A percentile compares a stretch with the other conserved stretches of the same genome.
phyloP scores from a whole-genome alignment of 495 filamentous ascomycete species.

The Penicillium egyptiacum region DNA sequence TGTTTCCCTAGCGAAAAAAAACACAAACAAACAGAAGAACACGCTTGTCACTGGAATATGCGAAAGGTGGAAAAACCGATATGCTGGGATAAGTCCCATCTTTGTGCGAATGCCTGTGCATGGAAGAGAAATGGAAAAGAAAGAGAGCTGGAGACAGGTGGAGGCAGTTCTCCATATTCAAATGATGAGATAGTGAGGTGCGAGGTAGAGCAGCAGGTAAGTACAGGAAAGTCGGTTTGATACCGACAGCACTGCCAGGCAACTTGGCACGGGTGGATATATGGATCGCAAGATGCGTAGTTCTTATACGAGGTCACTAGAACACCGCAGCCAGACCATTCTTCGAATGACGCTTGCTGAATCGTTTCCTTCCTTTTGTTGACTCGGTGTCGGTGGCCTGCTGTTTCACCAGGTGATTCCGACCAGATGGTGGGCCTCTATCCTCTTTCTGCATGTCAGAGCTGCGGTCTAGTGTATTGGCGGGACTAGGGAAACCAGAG shows the following conservation, averaged over 20 bases:
- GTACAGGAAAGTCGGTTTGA: conserved; percentile 1
- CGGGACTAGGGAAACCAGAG: conserved; percentile 70
- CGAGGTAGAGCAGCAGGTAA: neutral
- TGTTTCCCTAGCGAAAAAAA: conserved; percentile 17
- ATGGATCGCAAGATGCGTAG: conserved; percentile 1
- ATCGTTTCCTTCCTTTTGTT: conserved; percentile 68
- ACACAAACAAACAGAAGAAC: conserved; percentile 11
- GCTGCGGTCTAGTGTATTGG: conserved; percentile 68
- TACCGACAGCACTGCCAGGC: conserved; percentile 7
- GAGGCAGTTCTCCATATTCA: neutral
- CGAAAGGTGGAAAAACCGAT: conserved; percentile 32
- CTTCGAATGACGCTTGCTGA: conserved; percentile 87
- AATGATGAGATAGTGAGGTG: conserved; percentile 1
- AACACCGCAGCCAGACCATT: conserved; percentile 84
- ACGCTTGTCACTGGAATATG: conserved; percentile 48
- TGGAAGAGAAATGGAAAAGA: conserved; percentile 20
- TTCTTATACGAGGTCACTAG: conserved; percentile 30
- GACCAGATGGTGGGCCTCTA: conserved; percentile 29
- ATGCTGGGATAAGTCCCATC: conserved; percentile 24
- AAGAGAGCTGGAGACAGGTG: conserved; percentile 7
- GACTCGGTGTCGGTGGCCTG: conserved; percentile 54
- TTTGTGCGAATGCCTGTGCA: conserved; percentile 9
- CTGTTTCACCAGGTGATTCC: conserved; percentile 50
- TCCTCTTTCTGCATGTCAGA: conserved; percentile 42
- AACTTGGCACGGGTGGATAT: neutral